Conservation (phyloP, 2,329 filamentous ascomycete genomes). For the Colletotrichum ledebouriae region DNA sequence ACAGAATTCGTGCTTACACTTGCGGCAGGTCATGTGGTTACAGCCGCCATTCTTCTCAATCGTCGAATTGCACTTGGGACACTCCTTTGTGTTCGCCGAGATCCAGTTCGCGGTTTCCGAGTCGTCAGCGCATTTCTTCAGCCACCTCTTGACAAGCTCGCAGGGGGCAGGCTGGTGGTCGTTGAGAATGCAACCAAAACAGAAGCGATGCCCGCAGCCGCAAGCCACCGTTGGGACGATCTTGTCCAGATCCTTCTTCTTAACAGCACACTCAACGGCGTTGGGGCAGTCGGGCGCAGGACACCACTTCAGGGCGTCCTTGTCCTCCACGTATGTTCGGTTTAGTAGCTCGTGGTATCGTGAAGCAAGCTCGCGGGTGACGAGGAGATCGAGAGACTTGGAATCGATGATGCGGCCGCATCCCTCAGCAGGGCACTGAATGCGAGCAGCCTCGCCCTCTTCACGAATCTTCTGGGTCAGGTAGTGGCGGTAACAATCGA, state of each 20-base stretch:
- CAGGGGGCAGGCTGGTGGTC: conserved; percentile 97
- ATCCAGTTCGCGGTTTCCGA: conserved; percentile 99
- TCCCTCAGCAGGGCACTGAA: conserved; percentile 89
- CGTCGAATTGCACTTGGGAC: conserved; percentile 93
- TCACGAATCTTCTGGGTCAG: conserved; percentile 92
- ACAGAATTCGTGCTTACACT: conserved; percentile 97
- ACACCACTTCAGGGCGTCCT: conserved; percentile 96
- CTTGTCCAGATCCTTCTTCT: conserved; percentile 85
- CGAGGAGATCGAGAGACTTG: conserved; percentile 84
- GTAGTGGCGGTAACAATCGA: conserved; percentile 93
- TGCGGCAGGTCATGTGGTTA: conserved; percentile 98
- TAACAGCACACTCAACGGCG: conserved; percentile 88
- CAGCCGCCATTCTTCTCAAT: conserved; percentile 99
- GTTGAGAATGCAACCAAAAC: conserved; percentile 90
- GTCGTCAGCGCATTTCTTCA: conserved; percentile 98
- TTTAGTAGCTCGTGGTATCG: conserved; percentile 90
- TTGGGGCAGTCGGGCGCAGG: conserved; percentile 97
- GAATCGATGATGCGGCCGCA: conserved; percentile 94
- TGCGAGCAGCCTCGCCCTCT: conserved; percentile 94
- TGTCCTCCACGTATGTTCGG: conserved; percentile 96
- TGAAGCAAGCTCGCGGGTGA: conserved; percentile 66
- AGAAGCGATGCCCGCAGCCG: conserved; percentile 87
- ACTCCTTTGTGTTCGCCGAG: conserved; percentile 98
- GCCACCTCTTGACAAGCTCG: conserved; percentile 90
- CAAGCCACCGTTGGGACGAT: conserved; percentile 94